Conservation (phyloP, 768 basidiomycete genomes). For the Phallus indusiatus region DNA sequence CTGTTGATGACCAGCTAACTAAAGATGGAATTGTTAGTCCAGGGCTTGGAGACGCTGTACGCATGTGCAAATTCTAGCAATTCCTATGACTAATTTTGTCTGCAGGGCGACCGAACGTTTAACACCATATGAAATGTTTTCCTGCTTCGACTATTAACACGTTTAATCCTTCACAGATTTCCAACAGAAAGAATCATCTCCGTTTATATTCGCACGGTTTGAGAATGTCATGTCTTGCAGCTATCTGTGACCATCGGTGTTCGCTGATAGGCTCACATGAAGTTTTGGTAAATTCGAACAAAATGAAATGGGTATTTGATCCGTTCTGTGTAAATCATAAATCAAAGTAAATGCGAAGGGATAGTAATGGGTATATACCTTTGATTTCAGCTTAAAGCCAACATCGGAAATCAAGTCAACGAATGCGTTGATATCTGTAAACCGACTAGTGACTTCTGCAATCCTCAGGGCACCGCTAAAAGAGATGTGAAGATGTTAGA, state of each 20-base stretch:
- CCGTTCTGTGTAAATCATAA: slow-evolving; percentile 49
- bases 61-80: slow-evolving; percentile 21
- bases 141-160: neutral
- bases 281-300: slow-evolving; percentile 70
- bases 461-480: slow-evolving; percentile 72
- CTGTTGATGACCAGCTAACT: slow-evolving; percentile 67
- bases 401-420: slow-evolving; percentile 48
- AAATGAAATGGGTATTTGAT: slow-evolving; percentile 73
- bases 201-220: slow-evolving; percentile 93
- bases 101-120: slow-evolving; percentile 77
- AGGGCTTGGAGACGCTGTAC: slow-evolving; percentile 82
- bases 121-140: slow-evolving; percentile 39
- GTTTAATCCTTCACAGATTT: neutral
- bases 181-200: slow-evolving; percentile 35
- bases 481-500: neutral
- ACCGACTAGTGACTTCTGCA: slow-evolving; percentile 84
- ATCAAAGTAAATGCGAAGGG: neutral
- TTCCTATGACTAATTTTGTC: neutral
- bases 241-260: slow-evolving; percentile 50
- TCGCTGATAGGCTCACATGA: slow-evolving; percentile 37
- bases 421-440: slow-evolving; percentile 61
- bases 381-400: slow-evolving; percentile 64
- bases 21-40: slow-evolving; percentile 74
- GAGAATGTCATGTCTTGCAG: slow-evolving; percentile 46
- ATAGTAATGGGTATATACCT: slow-evolving; percentile 34